Percentiles rank a stretch among this genome's conserved stretches.
Evolutionary conservation across 1,139 yeast genomes (phyloP).

Genomic region (Diutina siamensis): DNA sequence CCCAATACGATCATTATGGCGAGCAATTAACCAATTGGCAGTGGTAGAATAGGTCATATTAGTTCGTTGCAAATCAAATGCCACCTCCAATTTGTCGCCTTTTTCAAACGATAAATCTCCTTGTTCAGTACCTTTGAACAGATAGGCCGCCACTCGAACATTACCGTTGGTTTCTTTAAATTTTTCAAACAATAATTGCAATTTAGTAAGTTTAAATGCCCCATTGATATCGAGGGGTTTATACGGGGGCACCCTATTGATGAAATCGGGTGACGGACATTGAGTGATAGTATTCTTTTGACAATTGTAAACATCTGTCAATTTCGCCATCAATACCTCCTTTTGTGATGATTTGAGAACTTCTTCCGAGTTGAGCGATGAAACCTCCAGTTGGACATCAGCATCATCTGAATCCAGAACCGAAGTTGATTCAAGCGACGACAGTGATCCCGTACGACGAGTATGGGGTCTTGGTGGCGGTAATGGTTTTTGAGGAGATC

Average conservation of each 20-base stretch:
- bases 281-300: conserved; percentile 23
- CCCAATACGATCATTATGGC: conserved; percentile 20
- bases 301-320: conserved; percentile 23
- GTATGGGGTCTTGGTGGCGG: not conserved
- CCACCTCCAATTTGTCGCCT: conserved; percentile 25
- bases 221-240: not conserved
- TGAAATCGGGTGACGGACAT: conserved; percentile 16
- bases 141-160: conserved; percentile 15
- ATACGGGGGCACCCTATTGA: not conserved
- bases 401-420: not conserved
- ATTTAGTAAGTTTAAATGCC: not conserved
- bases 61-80: conserved; percentile 22
- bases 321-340: conserved; percentile 7
- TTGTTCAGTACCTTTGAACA: conserved; percentile 22
- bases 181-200: not conserved
- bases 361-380: conserved; percentile 2
- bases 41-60: conserved; percentile 15
- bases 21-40: conserved; percentile 26
- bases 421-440: not conserved
- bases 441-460: not conserved
- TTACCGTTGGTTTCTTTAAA: not conserved
- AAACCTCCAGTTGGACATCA: not conserved
- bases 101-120: conserved; percentile 30
- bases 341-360: conserved; percentile 8
- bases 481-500: not conserved